Evolutionary conservation across 192 early-diverging fungal genomes (phyloP), one percentile per base, ranked within the genome.

Genomic region (Martensiomyces pterosporus): DNA sequence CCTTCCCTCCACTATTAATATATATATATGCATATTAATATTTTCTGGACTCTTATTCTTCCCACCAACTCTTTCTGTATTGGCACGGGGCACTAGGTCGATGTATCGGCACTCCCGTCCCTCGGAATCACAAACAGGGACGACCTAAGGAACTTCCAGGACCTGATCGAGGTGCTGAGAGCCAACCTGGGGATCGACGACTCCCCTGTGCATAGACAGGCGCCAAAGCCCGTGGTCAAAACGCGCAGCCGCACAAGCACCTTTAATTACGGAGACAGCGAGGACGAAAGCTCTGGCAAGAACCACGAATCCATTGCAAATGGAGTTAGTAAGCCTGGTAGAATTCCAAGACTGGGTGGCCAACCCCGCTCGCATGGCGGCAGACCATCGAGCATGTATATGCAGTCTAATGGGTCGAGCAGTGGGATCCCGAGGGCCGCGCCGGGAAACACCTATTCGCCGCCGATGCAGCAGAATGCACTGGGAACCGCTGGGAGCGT

Each of bases 361-460:
- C 46, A 52, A 24, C 14, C 23, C 7, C 51, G 47, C 6, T 43
- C 32, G 0, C 43, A 27, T 6, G 44, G 37, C 6, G 42, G 55
- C 5, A 52, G 59, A 9, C 66, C 66, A 2, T 62, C 67, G 19
- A 63, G 67, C 55, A 32, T 63, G 4, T 63, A 70, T 33, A 53
- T 21, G 9, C 36, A 50, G 23, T 47, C 67, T n/a, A 53, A 53
- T 19, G 51, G 51, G 23, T 44, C 60, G 1, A 37, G 37, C 37
- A 58, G 51, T 39, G 60, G 67, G 5, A 58, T 60, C 8, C 50
- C 60, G 16, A 58, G 66, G 8, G 59, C 53, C 1, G 51, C 43
- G 27, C 47, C 57, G 2, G 9, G 42, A 1, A 40, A 39, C 33
- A 24, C 58, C 18, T 44, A 62, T 3, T 69, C 66, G 25, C 66